Base-by-base conservation (phyloP, 1,139 yeast species). In the Meyerozyma guilliermondii region DNA sequence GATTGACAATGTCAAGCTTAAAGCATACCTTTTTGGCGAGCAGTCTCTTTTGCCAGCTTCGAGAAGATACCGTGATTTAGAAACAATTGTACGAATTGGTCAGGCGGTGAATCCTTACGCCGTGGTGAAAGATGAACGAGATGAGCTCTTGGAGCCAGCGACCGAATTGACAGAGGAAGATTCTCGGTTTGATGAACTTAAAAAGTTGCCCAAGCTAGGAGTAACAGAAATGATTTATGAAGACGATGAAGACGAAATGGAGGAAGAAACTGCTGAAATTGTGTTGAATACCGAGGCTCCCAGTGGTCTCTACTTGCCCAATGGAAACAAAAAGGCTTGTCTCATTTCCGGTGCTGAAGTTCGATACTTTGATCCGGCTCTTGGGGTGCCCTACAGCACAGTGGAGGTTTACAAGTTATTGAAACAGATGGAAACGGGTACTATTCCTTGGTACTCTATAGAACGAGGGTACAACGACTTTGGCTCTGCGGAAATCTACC, bases 301-400 rank as follows among this genome's bases (percentile, higher is more conserved):
- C 9, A 71, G 80, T n/a, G 94, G 87, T 33, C 79, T 83, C 31
- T 78, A 81, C 51, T 66, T 83, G 44, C 84, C 87, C n/a, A 82
- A 80, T 58, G 88, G 87, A 24, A 69, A 71, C 46, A 83, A 81
- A 62, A 80, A 79, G 60, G 68, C 72, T 45, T 91, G 98, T 65
- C 74, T 87, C 37, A 79, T 88, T 38, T 81, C 89, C 3, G 95
- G 95, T 11, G 76, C 77, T 38, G 84, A 83, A 43, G 95, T 94
- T 30, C 77, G 81, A 56, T 91, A 87, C 62, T 83, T 87, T 51
- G 97, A 91, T 65, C 97, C 97, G 0, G 75, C 80, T 36, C 81
- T 85, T 31, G 95, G 95, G 39, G 78, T 89, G 41, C 95, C 96
- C 2, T 91, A 91, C 62, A 77, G 85, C 42, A 83, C 84, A 46